Base-by-base conservation (phyloP, 345 rosid species). In the Combretum micranthum region DNA sequence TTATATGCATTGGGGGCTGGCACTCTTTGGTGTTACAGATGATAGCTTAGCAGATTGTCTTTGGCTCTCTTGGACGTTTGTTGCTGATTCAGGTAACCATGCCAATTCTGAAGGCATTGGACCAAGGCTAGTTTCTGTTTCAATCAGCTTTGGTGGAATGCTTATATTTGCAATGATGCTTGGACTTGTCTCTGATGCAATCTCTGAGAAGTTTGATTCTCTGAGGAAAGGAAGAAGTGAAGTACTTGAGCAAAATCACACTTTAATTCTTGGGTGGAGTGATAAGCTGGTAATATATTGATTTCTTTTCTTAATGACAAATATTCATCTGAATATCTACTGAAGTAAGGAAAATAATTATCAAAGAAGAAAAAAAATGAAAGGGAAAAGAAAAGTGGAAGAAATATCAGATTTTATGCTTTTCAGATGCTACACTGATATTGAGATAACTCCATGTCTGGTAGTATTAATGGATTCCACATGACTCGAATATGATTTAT, bases 121-220 rank as follows among this genome's bases (percentile, higher is more conserved):
- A 66, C 83, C 81, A 7, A 72, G 82, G 64, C 74, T 85, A 13
- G 93, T 80, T 70, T 85, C 88, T 11, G 83, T 85, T 61, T 82
- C 81, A 4, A 85, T 82, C 53, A 78, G 88, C 77, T 85, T 85
- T 48, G 88, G 88, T 46, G 88, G 93, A 56, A 85, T 85, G 93
- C 88, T 85, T 69, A 78, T 82, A 64, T 85, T 85, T 56, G 93
- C 88, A 9, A 82, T 82, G 88, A 82, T 85, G 88, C 84, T 82
- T 59, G 93, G 86, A 60, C 88, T 85, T 65, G 88, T 85, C 45
- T 80, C 84, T 59, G 86, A 82, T 75, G 79, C 88, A 19, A 85
- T 82, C 59, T 85, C 93, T 14, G 86, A 85, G 83, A 85, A 82
- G 72, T 72, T 82, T 56, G 93, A 82, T 72, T 85, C 88, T 0